A percentile compares a stretch with the other conserved stretches of the same genome.
These are phyloP conservation scores for Vinca minor DNA, from an alignment of 257 asterid species.

Conservation along the genomic window DNA sequence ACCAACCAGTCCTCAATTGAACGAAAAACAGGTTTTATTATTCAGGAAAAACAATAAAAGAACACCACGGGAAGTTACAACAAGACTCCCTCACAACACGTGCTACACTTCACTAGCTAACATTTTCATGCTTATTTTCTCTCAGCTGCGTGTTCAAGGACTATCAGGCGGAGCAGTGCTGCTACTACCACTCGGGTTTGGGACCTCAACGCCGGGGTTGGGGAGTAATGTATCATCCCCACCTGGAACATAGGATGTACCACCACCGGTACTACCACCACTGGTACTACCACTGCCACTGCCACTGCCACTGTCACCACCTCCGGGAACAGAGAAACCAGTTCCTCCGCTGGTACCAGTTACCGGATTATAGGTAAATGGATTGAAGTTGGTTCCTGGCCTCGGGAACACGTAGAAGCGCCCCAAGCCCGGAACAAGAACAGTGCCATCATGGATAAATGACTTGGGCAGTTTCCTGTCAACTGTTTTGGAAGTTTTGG, in stretches of 20 bases:
- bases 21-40: background rate
- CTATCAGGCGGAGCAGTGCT: conserved; percentile 31
- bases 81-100: background rate
- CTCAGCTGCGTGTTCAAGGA: too few relatives aligned
- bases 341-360: conserved; percentile 47
- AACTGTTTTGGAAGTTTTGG: conserved; percentile 9
- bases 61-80: background rate
- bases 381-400: conserved; percentile 25
- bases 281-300: conserved; percentile 24
- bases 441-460: conserved; percentile 43
- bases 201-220: conserved; percentile 52
- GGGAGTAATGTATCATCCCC: conserved; percentile 58
- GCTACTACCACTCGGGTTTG: conserved; percentile 34
- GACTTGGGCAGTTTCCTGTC: conserved; percentile 31
- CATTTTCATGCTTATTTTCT: background rate
- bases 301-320: conserved; percentile 18
- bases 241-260: conserved; percentile 41
- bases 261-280: conserved; percentile 4
- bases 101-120: background rate
- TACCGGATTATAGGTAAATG: conserved; percentile 50
- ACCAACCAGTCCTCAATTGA: background rate
- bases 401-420: conserved; percentile 40
- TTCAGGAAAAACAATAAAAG: background rate
- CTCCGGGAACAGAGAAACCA: conserved; percentile 30
- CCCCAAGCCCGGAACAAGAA: conserved; percentile 62